Conservation (phyloP, 169 alveolate species). For the Eimeria acervulina region DNA sequence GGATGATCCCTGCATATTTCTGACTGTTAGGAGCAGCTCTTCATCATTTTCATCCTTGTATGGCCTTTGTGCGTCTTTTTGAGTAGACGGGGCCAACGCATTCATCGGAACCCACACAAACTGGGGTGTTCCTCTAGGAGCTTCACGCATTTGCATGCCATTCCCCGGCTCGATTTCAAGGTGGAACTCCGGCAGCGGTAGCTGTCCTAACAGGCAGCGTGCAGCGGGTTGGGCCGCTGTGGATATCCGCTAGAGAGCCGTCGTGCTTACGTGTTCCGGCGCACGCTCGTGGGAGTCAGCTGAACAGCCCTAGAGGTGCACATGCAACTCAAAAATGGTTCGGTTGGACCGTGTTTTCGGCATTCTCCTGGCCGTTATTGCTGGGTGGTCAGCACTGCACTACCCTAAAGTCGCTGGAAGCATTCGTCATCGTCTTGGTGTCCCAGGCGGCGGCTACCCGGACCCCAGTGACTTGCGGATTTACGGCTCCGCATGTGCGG, state of each 20-base stretch:
- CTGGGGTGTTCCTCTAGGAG: conserved; percentile 8
- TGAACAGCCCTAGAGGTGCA: conserved; percentile 28
- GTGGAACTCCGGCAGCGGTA: conserved; percentile 53
- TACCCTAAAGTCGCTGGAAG: conserved; percentile 78
- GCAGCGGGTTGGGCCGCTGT: conserved; percentile 48
- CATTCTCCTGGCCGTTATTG: conserved; percentile 72
- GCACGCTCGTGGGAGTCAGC: conserved; percentile 29
- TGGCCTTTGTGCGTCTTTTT: neutral
- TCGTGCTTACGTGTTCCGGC: conserved; percentile 36
- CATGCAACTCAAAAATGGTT: conserved; percentile 75
- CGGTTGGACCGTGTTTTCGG: conserved; percentile 78
- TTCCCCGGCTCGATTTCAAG: neutral
- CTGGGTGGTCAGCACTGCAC: conserved; percentile 68
- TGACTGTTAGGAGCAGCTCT: conserved; percentile 17
- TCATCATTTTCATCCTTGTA: neutral
- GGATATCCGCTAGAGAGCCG: neutral
- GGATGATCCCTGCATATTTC: neutral
- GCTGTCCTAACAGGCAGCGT: conserved; percentile 68
- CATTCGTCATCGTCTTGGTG: conserved; percentile 68
- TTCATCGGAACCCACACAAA: neutral
- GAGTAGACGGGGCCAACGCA: conserved; percentile 13
- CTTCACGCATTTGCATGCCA: conserved; percentile 11
- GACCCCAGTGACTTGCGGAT: conserved; percentile 76
- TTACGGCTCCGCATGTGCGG: conserved; percentile 73
- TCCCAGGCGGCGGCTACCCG: conserved; percentile 76